phyloP scores from a whole-genome alignment of 768 basidiomycete genomes.

The Neoboletus subvelutipes region DNA sequence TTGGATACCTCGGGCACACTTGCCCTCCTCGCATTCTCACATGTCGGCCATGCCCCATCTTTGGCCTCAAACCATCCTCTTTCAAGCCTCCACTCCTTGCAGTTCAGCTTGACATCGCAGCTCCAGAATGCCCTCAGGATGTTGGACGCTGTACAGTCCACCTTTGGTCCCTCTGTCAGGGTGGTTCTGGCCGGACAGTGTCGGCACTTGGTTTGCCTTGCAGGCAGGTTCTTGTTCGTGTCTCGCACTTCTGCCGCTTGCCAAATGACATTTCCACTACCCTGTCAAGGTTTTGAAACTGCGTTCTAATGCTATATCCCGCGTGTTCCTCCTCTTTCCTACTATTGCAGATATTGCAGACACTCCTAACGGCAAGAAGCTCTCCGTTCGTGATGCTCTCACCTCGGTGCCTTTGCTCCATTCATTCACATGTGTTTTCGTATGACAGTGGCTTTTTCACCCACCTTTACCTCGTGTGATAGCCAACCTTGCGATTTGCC shows the following conservation, averaged over 20 bases:
- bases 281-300: conserved; percentile 49
- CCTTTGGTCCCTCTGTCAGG: conserved; percentile 35
- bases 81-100: conserved; percentile 15
- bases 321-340: conserved; percentile 66
- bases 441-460: conserved; percentile 46
- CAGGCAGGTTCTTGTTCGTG: conserved; percentile 43
- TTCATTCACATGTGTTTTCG: neutral
- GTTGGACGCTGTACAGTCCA: conserved; percentile 41
- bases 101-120: conserved; percentile 46
- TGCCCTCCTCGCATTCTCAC: conserved; percentile 59
- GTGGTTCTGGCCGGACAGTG: conserved; percentile 62
- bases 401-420: neutral
- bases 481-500: conserved; percentile 43
- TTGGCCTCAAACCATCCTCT: conserved; percentile 19
- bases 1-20: conserved; percentile 35
- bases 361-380: conserved; percentile 60
- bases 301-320: conserved; percentile 37
- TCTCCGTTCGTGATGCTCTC: conserved; percentile 48
- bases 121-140: conserved; percentile 55
- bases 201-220: conserved; percentile 68
- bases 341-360: conserved; percentile 60
- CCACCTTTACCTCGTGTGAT: conserved; percentile 45
- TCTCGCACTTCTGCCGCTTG: neutral
- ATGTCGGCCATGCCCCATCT: conserved; percentile 59
- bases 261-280: neutral